Conservation (phyloP, 225 moss, liverwort and hornwort species). For the Pleurozium schreberi region DNA sequence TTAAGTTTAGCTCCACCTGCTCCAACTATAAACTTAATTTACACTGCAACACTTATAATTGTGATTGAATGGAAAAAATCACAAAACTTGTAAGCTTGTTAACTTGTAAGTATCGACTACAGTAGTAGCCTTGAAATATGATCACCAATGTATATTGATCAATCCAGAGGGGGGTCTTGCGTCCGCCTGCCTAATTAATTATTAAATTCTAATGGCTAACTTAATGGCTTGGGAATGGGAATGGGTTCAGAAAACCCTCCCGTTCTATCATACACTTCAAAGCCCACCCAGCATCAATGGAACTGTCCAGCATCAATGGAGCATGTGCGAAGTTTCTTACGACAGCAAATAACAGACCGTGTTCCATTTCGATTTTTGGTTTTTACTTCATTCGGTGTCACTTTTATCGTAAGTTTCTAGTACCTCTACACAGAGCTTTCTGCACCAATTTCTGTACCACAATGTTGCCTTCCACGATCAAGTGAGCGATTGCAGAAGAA, state of each 20-base stretch:
- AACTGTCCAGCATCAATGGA: too few relatives aligned
- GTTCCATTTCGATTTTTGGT: neutral
- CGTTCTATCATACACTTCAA: neutral
- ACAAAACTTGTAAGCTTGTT: neutral
- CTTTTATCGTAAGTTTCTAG: neutral
- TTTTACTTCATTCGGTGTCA: neutral
- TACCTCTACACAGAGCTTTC: too few relatives aligned
- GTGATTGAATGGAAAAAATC: neutral
- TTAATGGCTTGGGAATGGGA: neutral
- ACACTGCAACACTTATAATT: neutral
- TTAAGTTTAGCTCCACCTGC: neutral
- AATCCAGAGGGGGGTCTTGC: neutral
- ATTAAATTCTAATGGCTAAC: neutral
- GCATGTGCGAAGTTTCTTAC: neutral
- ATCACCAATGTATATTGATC: too few relatives aligned
- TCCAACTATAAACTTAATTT: neutral
- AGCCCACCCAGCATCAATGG: neutral
- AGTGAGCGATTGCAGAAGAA: too few relatives aligned
- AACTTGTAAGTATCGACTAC: neutral
- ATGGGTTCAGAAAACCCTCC: neutral
- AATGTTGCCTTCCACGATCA: too few relatives aligned
- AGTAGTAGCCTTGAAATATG: neutral
- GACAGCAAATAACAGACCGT: neutral
- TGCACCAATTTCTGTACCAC: too few relatives aligned
- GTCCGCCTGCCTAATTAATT: neutral